Evolutionary conservation across 2,329 filamentous ascomycete genomes (phyloP).

Genomic region (Fusarium devonianum): DNA sequence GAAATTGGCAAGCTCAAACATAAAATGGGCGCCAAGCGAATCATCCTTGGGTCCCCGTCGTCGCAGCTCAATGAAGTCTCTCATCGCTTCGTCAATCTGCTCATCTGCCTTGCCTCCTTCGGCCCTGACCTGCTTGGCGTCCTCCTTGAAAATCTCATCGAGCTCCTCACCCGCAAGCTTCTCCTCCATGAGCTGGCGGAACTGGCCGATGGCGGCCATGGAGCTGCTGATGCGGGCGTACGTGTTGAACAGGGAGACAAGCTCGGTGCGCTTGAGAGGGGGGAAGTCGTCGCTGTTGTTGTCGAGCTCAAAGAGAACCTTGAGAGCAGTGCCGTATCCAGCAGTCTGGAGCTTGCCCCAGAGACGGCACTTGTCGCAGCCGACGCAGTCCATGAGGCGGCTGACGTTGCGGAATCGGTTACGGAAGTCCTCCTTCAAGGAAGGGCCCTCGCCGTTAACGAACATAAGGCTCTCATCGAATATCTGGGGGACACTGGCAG

Average conservation of each 20-base stretch:
- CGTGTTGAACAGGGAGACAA: constrained; percentile 95
- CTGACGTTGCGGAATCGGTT: constrained; percentile 97
- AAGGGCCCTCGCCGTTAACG: constrained; percentile 75
- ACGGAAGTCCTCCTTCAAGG: constrained; percentile 94
- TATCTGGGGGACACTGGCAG: constrained; percentile 76
- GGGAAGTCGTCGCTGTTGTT: constrained; percentile 70
- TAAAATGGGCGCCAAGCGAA: constrained; percentile 63
- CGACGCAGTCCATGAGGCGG: constrained; percentile 97
- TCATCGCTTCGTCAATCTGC: constrained; percentile 50
- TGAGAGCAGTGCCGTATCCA: constrained; percentile 92
- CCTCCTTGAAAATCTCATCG: constrained; percentile 48
- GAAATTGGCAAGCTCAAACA: constrained; percentile 69
- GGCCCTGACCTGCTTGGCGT: constrained; percentile 19
- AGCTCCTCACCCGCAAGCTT: constrained; percentile 39
- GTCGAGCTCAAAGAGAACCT: constrained; percentile 95
- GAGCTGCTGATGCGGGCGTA: constrained; percentile 86
- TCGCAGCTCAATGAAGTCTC: constrained; percentile 42
- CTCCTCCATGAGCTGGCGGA: constrained; percentile 63
- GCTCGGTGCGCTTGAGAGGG: constrained; percentile 82
- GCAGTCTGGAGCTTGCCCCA: constrained; percentile 98
- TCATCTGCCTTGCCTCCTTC: constrained; percentile 46
- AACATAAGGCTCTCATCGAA: constrained; percentile 98
- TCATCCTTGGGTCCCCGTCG: constrained; percentile 44
- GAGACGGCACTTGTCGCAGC: constrained; percentile 96
- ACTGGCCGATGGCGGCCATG: constrained; percentile 75